Conservation (phyloP, 2,329 filamentous ascomycete genomes). For the Fusarium sp. region DNA sequence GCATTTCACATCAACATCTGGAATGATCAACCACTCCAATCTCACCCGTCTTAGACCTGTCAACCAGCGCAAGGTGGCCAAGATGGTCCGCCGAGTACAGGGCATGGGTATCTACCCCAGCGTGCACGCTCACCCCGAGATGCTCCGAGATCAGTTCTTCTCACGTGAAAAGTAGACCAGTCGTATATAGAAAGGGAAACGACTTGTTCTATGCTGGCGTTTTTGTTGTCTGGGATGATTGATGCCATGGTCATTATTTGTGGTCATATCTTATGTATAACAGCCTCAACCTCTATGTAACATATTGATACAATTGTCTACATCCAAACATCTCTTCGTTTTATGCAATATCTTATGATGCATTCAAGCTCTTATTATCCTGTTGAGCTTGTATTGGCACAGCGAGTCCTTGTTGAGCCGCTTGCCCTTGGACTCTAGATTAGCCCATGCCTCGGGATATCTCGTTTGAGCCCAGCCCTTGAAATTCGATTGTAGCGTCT, state of each 20-base stretch:
- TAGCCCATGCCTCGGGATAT: slow-evolving; percentile 77
- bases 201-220: slow-evolving; percentile 20
- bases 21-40: slow-evolving; percentile 82
- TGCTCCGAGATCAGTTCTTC: slow-evolving; percentile 66
- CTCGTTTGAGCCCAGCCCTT: slow-evolving; percentile 78
- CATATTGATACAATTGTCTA: slow-evolving; percentile 53
- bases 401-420: slow-evolving; percentile 59
- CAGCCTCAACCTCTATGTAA: slow-evolving; percentile 49
- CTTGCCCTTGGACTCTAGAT: slow-evolving; percentile 68
- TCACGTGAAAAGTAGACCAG: slow-evolving; percentile 30
- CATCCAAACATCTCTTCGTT: slow-evolving; percentile 40
- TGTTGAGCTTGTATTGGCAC: slow-evolving; percentile 62
- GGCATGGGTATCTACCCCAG: slow-evolving; percentile 93
- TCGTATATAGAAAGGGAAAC: slow-evolving; percentile 1
- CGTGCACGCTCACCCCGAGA: slow-evolving; percentile 88
- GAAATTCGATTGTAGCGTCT: slow-evolving; percentile 75
- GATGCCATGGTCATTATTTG: slow-evolving; percentile 46
- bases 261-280: slow-evolving; percentile 51
- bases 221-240: slow-evolving; percentile 37
- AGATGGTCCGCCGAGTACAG: slow-evolving; percentile 89
- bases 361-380: slow-evolving; percentile 62
- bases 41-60: slow-evolving; percentile 85
- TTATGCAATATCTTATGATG: slow-evolving; percentile 45
- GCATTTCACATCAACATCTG: slow-evolving; percentile 87
- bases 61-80: slow-evolving; percentile 94